phyloP scores from a whole-genome alignment of 495 filamentous ascomycete species.

The Sabuloglossum arenarium region DNA sequence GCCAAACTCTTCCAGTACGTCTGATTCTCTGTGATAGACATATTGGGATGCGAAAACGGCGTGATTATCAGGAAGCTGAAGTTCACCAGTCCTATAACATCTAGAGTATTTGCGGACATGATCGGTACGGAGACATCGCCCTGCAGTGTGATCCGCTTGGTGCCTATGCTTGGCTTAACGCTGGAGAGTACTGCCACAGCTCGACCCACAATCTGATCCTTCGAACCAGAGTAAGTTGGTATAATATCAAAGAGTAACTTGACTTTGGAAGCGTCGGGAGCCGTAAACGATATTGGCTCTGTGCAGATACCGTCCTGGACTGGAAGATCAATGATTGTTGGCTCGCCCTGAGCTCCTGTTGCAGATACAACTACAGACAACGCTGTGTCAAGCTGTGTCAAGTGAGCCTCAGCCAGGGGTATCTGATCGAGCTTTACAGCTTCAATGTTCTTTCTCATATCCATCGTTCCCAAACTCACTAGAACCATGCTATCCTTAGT shows the following conservation, averaged over 20 bases:
- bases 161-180: conserved; percentile 60
- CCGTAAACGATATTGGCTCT: conserved; percentile 75
- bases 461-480: conserved; percentile 85
- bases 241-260: conserved; percentile 88
- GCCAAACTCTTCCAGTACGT: conserved; percentile 88
- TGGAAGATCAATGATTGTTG: conserved; percentile 75
- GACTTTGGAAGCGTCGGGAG: conserved; percentile 56
- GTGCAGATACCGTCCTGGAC: conserved; percentile 86
- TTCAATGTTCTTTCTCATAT: conserved; percentile 58
- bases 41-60: conserved; percentile 81
- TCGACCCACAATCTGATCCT: conserved; percentile 74
- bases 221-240: conserved; percentile 86
- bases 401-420: conserved; percentile 67
- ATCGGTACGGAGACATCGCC: conserved; percentile 90
- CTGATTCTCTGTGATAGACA: conserved; percentile 70
- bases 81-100: conserved; percentile 82
- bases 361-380: conserved; percentile 86
- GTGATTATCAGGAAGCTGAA: conserved; percentile 95
- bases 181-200: conserved; percentile 77
- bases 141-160: conserved; percentile 65
- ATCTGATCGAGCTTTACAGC: conserved; percentile 81
- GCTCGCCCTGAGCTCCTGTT: conserved; percentile 63
- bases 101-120: conserved; percentile 54
- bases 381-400: conserved; percentile 82
- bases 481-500: conserved; percentile 74